Base-by-base conservation (phyloP, 140 eudicot genomes). In the Erigeron philadelphicus region DNA sequence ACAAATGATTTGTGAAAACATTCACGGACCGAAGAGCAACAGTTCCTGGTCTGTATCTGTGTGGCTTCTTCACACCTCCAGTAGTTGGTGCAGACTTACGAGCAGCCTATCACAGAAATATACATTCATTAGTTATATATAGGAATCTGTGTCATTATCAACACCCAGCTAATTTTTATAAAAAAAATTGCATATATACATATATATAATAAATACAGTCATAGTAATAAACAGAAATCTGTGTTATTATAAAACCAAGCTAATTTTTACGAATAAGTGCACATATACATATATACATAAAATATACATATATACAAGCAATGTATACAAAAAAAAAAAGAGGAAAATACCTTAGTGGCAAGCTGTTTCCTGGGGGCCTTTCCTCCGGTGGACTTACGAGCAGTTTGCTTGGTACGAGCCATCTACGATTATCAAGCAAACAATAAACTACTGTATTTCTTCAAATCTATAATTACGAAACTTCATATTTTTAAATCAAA, bases 11-110 rank as follows among this genome's bases (percentile, higher is more conserved):
- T 31, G 23, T 0, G 48, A 75, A 47, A 6, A 9, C 2, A n/a
- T 53, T 11, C 11, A 56, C 70, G 1, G 46, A 81, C 85, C 85
- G 84, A 5, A 83, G 84, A 1, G 87, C 87, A 11, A 83, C 87
- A 6, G 84, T 75, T 75, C 87, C 87, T 6, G 87, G 87, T 13
- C 83, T 70, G 83, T 78, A 82, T 70, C 86, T 71, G 76, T 82
- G 87, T 40, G 87, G 87, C 82, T 82, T 82, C 81, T 82, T 82
- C 72, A 82, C 87, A 21, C 87, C 87, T 38, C 87, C 87, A 16
- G 87, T 82, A 8, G 87, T 79, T n/a, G 87, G 87, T 3, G 87
- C 87, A 25, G 87, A 82, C 75, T 82, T 82, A 16, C 87, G 81
- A 5, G 87, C 87, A 79, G 84, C 87, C 85, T 81, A 15, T 44